Conservation (phyloP, 768 basidiomycete species). For the Mycena galopus region DNA sequence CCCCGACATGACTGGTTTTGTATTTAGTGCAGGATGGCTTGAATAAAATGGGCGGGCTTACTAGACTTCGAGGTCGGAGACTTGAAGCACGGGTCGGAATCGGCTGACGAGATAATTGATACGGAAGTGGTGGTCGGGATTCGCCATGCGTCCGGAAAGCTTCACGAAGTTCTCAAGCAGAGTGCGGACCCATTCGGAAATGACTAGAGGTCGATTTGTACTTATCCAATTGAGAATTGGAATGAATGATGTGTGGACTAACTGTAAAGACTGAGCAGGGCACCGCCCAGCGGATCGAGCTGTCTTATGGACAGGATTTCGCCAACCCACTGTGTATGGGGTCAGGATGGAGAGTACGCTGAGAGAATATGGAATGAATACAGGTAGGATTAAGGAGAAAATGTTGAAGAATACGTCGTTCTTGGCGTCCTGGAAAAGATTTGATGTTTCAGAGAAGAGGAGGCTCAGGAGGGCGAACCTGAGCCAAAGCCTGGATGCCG, state of each 20-base stretch:
- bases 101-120: slow-evolving; percentile 31
- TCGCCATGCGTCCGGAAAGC: slow-evolving; percentile 35
- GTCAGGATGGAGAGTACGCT: background rate
- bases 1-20: slow-evolving; percentile 31
- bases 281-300: slow-evolving; percentile 37
- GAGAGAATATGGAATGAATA: background rate
- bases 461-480: slow-evolving; percentile 2
- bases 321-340: slow-evolving; percentile 34
- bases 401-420: slow-evolving; percentile 38
- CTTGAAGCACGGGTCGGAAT: slow-evolving; percentile 32
- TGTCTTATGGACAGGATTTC: slow-evolving; percentile 32
- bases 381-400: slow-evolving; percentile 34
- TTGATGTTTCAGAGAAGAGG: background rate
- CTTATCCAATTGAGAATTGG: background rate
- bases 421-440: slow-evolving; percentile 31
- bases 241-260: background rate
- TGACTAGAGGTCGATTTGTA: slow-evolving; percentile 18
- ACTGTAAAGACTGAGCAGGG: slow-evolving; percentile 35
- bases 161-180: slow-evolving; percentile 36
- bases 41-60: background rate
- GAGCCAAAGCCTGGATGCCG: slow-evolving; percentile 35
- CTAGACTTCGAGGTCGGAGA: slow-evolving; percentile 38
- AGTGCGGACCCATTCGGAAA: slow-evolving; percentile 33
- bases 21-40: background rate
- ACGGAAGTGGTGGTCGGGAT: slow-evolving; percentile 32